phyloP scores from a whole-genome alignment of 2,329 filamentous ascomycete genomes.

The Pyrenochaeta sp. region DNA sequence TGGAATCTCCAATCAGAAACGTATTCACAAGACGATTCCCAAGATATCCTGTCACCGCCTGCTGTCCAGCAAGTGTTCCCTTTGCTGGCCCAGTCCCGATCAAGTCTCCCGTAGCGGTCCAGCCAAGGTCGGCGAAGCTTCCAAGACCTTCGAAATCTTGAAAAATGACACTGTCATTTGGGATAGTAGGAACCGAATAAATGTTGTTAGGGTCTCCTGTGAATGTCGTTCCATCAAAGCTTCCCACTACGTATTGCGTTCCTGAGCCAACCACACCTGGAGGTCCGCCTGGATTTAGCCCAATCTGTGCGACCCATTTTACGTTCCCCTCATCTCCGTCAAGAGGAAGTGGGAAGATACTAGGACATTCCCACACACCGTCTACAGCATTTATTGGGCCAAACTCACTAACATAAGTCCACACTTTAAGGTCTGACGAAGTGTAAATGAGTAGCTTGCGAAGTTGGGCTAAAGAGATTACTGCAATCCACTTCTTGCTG shows the following conservation, averaged over 20 bases:
- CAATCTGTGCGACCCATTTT: constrained; percentile 6
- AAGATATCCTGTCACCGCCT: constrained; percentile 5
- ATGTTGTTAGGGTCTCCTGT: constrained; percentile 1
- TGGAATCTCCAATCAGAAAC: constrained; percentile 3
- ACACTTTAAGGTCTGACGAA: constrained; percentile 5
- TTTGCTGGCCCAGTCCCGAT: constrained; percentile 1
- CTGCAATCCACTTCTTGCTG: constrained; percentile 4
- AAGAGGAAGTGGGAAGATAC: constrained; percentile 5
- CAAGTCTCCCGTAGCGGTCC: constrained; percentile 5
- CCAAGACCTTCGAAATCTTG: constrained; percentile 4
- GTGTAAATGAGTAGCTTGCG: constrained; percentile 7
- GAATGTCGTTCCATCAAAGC: constrained; percentile 3
- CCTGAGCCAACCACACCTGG: constrained; percentile 5
- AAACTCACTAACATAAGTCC: constrained; percentile 5
- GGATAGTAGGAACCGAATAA: constrained; percentile 1
- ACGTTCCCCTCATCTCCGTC: background rate
- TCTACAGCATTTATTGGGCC: constrained; percentile 3
- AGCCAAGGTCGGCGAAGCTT: constrained; percentile 4
- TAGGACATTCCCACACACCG: constrained; percentile 6
- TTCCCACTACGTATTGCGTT: constrained; percentile 7
- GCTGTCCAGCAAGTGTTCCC: constrained; percentile 1
- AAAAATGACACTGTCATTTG: constrained; percentile 1
- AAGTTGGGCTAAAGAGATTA: constrained; percentile 3
- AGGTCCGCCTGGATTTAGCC: constrained; percentile 5
- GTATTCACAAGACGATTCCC: constrained; percentile 4